Evolutionary conservation across 2,329 filamentous ascomycete genomes (phyloP).

Genomic region (Aaosphaeria arxii): DNA sequence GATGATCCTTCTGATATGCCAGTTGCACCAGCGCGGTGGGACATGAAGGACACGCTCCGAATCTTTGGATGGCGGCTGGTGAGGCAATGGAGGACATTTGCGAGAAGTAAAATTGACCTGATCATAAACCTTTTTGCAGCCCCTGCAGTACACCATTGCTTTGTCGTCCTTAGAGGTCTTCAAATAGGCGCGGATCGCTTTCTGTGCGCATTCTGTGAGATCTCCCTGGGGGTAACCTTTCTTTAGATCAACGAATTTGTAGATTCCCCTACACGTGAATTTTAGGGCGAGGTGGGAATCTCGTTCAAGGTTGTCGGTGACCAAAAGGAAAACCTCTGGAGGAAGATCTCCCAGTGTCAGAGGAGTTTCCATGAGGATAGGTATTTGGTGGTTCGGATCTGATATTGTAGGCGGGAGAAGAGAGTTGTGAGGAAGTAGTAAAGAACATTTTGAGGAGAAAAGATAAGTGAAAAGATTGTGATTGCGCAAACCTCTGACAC

Average conservation of each 20-base stretch:
- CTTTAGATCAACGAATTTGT: conserved; percentile 20
- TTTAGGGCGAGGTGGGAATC: conserved; percentile 39
- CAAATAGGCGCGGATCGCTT: conserved; percentile 28
- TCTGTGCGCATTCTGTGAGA: conserved; percentile 23
- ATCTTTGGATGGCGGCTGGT: conserved; percentile 3
- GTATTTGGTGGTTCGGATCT: no score
- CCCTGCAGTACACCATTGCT: conserved; percentile 23
- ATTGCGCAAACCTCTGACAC: no score
- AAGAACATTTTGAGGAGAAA: no score
- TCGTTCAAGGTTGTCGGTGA: conserved; percentile 32
- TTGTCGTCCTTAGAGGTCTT: conserved; percentile 6
- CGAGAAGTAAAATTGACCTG: no score
- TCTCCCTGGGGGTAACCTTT: conserved; percentile 11
- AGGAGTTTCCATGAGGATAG: neutral
- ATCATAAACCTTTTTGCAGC: conserved; percentile 30
- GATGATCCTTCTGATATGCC: conserved; percentile 31
- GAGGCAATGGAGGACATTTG: conserved; percentile 25
- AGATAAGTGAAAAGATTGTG: no score
- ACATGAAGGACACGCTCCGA: conserved; percentile 19
- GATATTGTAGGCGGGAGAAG: no score
- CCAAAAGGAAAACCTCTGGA: conserved; percentile 39
- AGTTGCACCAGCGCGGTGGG: conserved; percentile 31
- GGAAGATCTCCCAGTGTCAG: conserved; percentile 30
- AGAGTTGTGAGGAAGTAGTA: no score
- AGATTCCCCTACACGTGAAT: conserved; percentile 30